These are phyloP conservation scores for Colletotrichum filicis DNA, from an alignment of 2,329 filamentous ascomycete genomes.

Conservation along the genomic window DNA sequence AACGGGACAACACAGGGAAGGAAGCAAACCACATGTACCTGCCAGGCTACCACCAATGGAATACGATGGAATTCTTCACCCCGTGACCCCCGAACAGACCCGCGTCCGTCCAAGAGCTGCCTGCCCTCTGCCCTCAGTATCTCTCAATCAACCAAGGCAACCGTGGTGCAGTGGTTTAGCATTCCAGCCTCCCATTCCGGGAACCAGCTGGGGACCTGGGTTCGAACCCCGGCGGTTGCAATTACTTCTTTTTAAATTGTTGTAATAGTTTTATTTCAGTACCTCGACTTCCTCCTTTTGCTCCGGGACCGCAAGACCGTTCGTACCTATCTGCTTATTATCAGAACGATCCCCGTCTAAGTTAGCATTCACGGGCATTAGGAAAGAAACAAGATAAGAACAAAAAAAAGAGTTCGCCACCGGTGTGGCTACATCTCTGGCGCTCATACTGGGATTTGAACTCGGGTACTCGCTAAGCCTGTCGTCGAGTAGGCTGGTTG, in stretches of 20 bases:
- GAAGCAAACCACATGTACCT: slow-evolving; percentile 7
- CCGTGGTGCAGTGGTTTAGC: slow-evolving; percentile 35
- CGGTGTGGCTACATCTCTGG: too few species aligned
- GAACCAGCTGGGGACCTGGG: slow-evolving; percentile 28
- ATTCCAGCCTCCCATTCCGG: slow-evolving; percentile 32
- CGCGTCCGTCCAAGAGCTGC: neutral
- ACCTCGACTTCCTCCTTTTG: neutral
- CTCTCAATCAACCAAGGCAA: slow-evolving; percentile 20
- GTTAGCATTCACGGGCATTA: too few species aligned
- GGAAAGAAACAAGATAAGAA: too few species aligned
- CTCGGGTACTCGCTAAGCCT: too few species aligned
- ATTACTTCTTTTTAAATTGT: neutral
- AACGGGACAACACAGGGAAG: slow-evolving; percentile 21
- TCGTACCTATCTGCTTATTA: too few species aligned
- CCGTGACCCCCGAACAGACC: neutral
- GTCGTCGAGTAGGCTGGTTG: too few species aligned
- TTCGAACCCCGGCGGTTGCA: slow-evolving; percentile 34
- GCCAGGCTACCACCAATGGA: neutral
- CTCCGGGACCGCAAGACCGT: too few species aligned
- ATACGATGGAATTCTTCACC: neutral
- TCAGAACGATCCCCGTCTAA: too few species aligned
- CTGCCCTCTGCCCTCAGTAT: neutral
- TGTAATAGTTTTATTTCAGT: accelerated
- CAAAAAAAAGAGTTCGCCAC: too few species aligned
- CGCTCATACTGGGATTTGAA: too few species aligned